phyloP scores from a whole-genome alignment of 2,329 filamentous ascomycete species.

The Nakataea oryzae region DNA sequence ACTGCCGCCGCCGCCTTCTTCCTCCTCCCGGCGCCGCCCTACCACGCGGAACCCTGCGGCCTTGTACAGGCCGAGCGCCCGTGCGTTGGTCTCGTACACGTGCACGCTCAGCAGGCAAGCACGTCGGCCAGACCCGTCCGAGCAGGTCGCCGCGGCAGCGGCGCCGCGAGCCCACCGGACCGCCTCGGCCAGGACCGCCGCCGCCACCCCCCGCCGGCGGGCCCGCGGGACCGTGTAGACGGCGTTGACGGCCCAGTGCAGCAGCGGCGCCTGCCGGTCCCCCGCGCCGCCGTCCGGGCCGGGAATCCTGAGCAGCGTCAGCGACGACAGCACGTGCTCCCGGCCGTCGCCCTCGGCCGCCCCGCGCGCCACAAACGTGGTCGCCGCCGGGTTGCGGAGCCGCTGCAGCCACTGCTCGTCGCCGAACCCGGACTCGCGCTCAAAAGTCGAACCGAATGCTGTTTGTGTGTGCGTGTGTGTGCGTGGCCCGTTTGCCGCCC shows the following conservation, averaged over 20 bases:
- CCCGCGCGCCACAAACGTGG: constrained; percentile 17
- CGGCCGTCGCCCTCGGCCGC: constrained; percentile 7
- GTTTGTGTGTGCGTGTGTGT: constrained; percentile 1
- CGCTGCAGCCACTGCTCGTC: constrained; percentile 24
- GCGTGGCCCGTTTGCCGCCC: no score
- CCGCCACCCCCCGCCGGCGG: constrained; percentile 23
- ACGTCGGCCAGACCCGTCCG: no score
- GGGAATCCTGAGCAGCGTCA: constrained; percentile 20
- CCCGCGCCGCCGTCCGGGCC: constrained; percentile 8
- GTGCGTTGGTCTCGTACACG: constrained; percentile 1
- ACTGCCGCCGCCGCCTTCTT: neutral
- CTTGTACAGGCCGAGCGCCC: constrained; percentile 1
- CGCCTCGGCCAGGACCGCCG: constrained; percentile 18
- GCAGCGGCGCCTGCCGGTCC: neutral
- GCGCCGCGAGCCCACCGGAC: constrained; percentile 13
- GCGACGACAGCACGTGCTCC: constrained; percentile 18
- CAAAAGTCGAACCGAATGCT: constrained; percentile 27
- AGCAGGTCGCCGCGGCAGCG: constrained; percentile 6
- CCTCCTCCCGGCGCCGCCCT: neutral
- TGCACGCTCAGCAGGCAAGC: constrained; percentile 6
- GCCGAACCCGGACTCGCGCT: constrained; percentile 21
- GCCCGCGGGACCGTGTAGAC: constrained; percentile 25
- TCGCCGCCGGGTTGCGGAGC: constrained; percentile 21
- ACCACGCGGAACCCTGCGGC: neutral
- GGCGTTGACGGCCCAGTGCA: constrained; percentile 21